Conservation (phyloP, 169 alveolate species). For the Blepharisma undulans region DNA sequence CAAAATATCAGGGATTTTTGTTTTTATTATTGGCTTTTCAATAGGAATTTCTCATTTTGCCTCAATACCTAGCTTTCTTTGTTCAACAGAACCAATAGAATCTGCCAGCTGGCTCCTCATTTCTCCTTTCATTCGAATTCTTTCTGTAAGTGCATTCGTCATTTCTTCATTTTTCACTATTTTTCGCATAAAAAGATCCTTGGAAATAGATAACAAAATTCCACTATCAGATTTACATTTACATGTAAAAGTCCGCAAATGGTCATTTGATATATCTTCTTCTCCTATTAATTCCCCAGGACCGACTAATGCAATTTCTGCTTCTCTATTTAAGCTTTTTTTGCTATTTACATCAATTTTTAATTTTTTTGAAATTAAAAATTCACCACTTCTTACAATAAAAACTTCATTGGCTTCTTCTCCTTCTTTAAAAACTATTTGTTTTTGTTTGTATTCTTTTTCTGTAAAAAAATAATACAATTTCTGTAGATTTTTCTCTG, state of each 20-base stretch:
- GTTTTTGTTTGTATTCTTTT: conserved; percentile 40
- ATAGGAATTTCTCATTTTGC: neutral
- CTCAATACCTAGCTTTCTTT: neutral
- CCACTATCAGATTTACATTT: neutral
- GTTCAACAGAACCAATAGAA: neutral
- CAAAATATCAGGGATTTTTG: neutral
- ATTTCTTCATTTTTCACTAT: neutral
- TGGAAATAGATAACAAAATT: neutral
- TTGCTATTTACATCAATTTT: conserved; percentile 11
- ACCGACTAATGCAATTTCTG: neutral
- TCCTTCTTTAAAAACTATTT: conserved; percentile 57
- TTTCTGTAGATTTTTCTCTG: conserved; percentile 49
- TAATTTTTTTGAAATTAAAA: conserved; percentile 53
- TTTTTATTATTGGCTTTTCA: neutral
- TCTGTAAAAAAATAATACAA: conserved; percentile 48
- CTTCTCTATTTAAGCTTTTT: neutral
- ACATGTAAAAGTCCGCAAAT: neutral
- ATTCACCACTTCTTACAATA: conserved; percentile 59
- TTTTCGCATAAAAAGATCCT: neutral
- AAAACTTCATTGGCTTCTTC: conserved; percentile 34
- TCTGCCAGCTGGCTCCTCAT: neutral
- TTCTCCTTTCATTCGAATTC: neutral
- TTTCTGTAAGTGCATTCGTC: neutral
- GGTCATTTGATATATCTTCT: neutral
- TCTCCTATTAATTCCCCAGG: neutral